Base-by-base conservation (phyloP, 75 land plant species). In the Picea glauca region DNA sequence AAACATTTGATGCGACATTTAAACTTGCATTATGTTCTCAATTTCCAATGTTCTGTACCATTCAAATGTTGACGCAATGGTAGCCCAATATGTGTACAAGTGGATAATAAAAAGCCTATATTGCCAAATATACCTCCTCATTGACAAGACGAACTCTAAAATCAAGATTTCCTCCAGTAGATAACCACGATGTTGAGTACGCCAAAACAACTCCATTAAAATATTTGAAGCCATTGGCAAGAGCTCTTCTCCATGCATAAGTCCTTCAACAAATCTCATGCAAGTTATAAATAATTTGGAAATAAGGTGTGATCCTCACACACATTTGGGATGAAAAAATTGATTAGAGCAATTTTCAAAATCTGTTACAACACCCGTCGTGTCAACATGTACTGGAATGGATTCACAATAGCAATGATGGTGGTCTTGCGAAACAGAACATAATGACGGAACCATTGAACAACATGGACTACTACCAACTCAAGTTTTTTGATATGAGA, bases 181-280 rank as follows among this genome's bases (percentile, higher is more conserved):
- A 85, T 91, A 94, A 66, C 93, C 94, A 76, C 84, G 75, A 58
- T 91, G 70, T 58, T 80, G 83, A 20, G 94, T 94, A 18, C 90
- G 90, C 38, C 85, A 88, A 85, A 76, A 86, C 26, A 97, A 15
- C 94, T 81, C 99, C 94, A 85, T 32, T 76, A 9, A 58, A 58
- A 72, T 32, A 23, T 23, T 33, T 35, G 26, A 38, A 17, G 3
- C 13, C 38, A 35, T 35, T 35, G 38, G 38, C 3, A 96, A 78
- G 43, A 94, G 87, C 75, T 94, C 99, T 90, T 94, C 99, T 8
- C 99, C 99, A 83, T 86, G 83, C 90, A 96, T 88, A 75, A 78
- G 26, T 26, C 26, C 26, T 26, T 26, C 26, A 26, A 26, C 26
- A 26, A 26, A 26, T 26, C 26, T 26, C 26, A 26, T 26, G 26